Base-by-base conservation (phyloP, 2,329 filamentous ascomycete species). In the Macrophomina pseudophaseolina region DNA sequence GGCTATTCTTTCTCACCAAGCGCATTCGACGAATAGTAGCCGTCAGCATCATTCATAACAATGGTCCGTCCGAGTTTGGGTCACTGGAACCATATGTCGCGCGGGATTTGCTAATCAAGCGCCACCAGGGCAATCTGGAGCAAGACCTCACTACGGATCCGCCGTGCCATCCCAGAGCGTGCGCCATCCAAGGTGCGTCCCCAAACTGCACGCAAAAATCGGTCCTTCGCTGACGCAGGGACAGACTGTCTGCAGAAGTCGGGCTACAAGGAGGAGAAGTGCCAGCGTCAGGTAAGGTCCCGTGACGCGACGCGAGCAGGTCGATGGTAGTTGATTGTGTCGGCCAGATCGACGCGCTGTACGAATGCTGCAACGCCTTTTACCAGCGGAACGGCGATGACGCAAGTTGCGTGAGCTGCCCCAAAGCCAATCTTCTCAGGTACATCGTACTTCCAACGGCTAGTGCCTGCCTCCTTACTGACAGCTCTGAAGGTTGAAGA, bases 351-450 rank as follows among this genome's bases (percentile, higher is more conserved):
- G 90, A 94, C 76, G 92, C 93, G 2, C 82, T 99, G 30, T 99
- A 98, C 79, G 90, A 95, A 72, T 99, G 95, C 80, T 99, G 95
- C 79, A 89, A 94, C 74, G 86, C 87, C 12, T 97, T 98, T 77
- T 98, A 99, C 80, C 82, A 90, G 72, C 85, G 87, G 66, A 87
- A 91, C 68, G 94, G 95, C 16, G 90, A 96, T 66, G 81, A 88
- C 30, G 93, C 92, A 38, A 88, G 85, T 49, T 91, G 90, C 2
- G 87, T 89, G 23, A 95, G 92, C 81, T 99, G 95, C 75, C 95
- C 95, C 0, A 94, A 94, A 76, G 87, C 92, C 7, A 87, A 84
- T 70, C 82, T 97, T 66, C 82, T 99, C 66, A 87, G 87, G 76
- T 83, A 40, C 72, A 16, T 66, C 63, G 23, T 28, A 4, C 30